Percentiles rank a stretch among this genome's conserved stretches.
phyloP scores from a whole-genome alignment of 345 rosid species.

The Salix koriyanagi region DNA sequence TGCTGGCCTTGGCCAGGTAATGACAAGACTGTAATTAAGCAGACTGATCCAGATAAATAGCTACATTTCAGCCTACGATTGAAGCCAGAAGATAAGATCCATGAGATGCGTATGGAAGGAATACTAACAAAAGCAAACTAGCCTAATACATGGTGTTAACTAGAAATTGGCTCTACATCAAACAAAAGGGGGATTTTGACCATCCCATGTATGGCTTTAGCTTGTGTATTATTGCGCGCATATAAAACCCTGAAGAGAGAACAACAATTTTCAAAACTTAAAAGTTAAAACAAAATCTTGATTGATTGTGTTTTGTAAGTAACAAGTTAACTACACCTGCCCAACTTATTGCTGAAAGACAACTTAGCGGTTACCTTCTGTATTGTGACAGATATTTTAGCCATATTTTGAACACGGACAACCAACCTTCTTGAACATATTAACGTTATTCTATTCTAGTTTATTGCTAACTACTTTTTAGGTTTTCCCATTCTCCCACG shows the following conservation, averaged over 20 bases:
- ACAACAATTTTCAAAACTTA: neutral
- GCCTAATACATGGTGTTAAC: neutral
- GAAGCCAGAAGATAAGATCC: neutral
- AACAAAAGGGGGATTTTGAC: slow-evolving; percentile 1
- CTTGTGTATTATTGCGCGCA: neutral
- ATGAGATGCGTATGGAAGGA: neutral
- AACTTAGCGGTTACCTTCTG: neutral
- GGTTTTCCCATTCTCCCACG: neutral
- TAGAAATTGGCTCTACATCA: neutral
- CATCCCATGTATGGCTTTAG: neutral
- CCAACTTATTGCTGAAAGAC: neutral
- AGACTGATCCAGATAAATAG: neutral
- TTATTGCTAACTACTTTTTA: neutral
- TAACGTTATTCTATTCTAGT: neutral
- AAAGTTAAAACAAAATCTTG: neutral
- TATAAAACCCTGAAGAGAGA: neutral
- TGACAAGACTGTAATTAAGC: neutral
- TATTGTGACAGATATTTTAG: neutral
- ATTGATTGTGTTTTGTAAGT: neutral
- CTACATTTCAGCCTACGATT: neutral
- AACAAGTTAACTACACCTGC: neutral
- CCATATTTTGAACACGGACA: neutral
- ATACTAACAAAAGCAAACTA: neutral
- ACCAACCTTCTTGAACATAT: neutral
- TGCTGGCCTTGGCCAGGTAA: neutral